Evolutionary conservation across 768 basidiomycete species (phyloP), one percentile per base, ranked within the genome.

Genomic region (Pseudohyphozyma bogoriensis): DNA sequence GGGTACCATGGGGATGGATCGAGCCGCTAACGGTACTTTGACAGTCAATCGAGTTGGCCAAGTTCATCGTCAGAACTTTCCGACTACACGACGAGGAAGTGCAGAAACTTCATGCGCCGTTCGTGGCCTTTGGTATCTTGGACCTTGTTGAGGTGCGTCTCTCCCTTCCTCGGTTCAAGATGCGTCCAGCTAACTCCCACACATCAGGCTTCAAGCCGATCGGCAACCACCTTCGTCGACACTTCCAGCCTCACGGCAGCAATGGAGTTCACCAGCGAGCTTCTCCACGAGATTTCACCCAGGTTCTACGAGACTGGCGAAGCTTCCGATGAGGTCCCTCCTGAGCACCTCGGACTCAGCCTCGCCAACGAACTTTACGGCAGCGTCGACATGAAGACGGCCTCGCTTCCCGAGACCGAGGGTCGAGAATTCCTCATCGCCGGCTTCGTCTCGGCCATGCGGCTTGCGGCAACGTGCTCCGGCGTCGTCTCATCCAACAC

Each of bases 41-140:
- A 4, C 60, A 90, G 87, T 81, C 82, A 12, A 78, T 87, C 42
- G 75, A 76, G 16, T 80, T 96, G 71, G 77, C 84, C 1, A 72
- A 77, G 11, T 95, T 91, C 74, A 77, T 93, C 47, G 75, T 96
- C 10, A 77, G 76, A 31, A 81, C 82, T 2, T 86, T 95, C 70
- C 79, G 83, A 15, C 71, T 78, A 2, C 87, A 89, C 68, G 93
- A 97, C 66, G 90, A 96, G 62, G 93, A 71, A 32, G 65, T 68
- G 0, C 59, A 65, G 32, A 54, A 56, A 81, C 62, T 87, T 29
- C 83, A 81, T 69, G 80, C 77, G 4, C 77, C 93, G 0, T 73
- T 90, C 45, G 76, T 89, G 18, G 85, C 92, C 59, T 77, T 82
- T 3, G 83, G 81, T 9, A 76, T 88, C 45, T 70, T 85, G 42